Evolutionary conservation across 2,329 filamentous ascomycete species (phyloP).

Genomic region (Calonectria multiphialidica): DNA sequence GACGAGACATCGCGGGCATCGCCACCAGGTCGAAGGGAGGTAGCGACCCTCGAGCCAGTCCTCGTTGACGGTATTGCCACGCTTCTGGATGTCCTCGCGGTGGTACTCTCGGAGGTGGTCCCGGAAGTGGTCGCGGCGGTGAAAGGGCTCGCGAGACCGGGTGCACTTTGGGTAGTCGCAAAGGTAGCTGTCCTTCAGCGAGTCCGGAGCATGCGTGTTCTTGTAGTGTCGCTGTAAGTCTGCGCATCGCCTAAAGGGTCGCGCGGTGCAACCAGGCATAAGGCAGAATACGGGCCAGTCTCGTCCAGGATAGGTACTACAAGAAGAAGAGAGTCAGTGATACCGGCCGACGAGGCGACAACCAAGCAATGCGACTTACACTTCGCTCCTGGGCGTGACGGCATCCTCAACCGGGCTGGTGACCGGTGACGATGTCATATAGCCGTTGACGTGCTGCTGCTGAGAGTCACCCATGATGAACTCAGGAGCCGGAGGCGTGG

Average conservation of each 20-base stretch:
- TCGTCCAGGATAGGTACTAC: conserved; percentile 32
- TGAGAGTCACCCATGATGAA: conserved; percentile 26
- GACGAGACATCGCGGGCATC: conserved; percentile 65
- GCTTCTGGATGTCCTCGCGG: conserved; percentile 65
- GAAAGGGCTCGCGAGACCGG: conserved; percentile 60
- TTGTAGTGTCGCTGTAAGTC: conserved; percentile 67
- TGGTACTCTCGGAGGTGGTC: conserved; percentile 69
- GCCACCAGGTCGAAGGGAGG: conserved; percentile 61
- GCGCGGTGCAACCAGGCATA: conserved; percentile 55
- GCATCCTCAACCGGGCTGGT: neutral
- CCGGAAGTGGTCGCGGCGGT: conserved; percentile 67
- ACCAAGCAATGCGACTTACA: neutral
- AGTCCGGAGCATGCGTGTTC: conserved; percentile 59
- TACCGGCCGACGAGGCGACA: conserved; percentile 14
- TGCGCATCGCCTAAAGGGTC: conserved; percentile 63
- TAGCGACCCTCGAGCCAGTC: conserved; percentile 56
- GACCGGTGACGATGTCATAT: conserved; percentile 5
- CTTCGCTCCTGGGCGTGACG: neutral
- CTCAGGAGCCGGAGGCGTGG: conserved; percentile 1
- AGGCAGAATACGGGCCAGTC: conserved; percentile 55
- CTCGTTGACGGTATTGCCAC: conserved; percentile 51
- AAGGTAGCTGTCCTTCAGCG: conserved; percentile 55
- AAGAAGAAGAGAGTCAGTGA: neutral
- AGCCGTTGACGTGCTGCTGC: conserved; percentile 22
- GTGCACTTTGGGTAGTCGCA: conserved; percentile 66